These are phyloP conservation scores for Kodamaea alishanica DNA, from an alignment of 1,139 yeast species.

Conservation along the genomic window DNA sequence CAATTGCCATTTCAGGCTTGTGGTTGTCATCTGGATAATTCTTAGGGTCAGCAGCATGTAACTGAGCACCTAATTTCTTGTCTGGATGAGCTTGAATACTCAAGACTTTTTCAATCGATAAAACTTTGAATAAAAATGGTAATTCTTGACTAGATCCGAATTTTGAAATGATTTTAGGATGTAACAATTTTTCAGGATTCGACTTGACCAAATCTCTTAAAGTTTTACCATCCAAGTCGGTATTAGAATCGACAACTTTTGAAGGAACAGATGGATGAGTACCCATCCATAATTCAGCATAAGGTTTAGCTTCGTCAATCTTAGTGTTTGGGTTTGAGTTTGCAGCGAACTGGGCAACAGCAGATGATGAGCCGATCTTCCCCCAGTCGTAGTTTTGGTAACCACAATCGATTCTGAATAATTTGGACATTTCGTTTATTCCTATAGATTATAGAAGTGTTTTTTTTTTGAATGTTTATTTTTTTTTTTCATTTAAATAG, in stretches of 20 bases:
- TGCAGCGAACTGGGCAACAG: slow-evolving; percentile 85
- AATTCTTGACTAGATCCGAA: slow-evolving; percentile 70
- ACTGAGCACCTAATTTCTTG: slow-evolving; percentile 69
- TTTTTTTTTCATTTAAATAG: neutral
- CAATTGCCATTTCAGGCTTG: slow-evolving; percentile 99
- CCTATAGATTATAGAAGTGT: too few relatives aligned
- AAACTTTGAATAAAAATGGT: slow-evolving; percentile 90
- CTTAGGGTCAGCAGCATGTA: slow-evolving; percentile 80
- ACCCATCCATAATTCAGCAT: slow-evolving; percentile 98
- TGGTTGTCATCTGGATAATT: slow-evolving; percentile 98
- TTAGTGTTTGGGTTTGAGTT: slow-evolving; percentile 57
- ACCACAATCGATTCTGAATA: slow-evolving; percentile 51
- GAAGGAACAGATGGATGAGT: slow-evolving; percentile 94
- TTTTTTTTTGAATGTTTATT: neutral
- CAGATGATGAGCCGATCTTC: slow-evolving; percentile 75
- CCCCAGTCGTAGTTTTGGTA: slow-evolving; percentile 84
- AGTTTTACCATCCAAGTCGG: slow-evolving; percentile 37
- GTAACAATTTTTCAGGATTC: slow-evolving; percentile 60
- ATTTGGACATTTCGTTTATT: slow-evolving; percentile 13
- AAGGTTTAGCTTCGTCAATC: slow-evolving; percentile 72
- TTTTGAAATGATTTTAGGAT: slow-evolving; percentile 53
- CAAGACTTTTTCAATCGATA: slow-evolving; percentile 87
- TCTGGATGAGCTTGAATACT: slow-evolving; percentile 98
- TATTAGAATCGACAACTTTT: slow-evolving; percentile 36
- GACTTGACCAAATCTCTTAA: slow-evolving; percentile 63